These are phyloP conservation scores for Cylindrotheca closterium DNA, from an alignment of 108 stramenopile genomes.

Conservation along the genomic window DNA sequence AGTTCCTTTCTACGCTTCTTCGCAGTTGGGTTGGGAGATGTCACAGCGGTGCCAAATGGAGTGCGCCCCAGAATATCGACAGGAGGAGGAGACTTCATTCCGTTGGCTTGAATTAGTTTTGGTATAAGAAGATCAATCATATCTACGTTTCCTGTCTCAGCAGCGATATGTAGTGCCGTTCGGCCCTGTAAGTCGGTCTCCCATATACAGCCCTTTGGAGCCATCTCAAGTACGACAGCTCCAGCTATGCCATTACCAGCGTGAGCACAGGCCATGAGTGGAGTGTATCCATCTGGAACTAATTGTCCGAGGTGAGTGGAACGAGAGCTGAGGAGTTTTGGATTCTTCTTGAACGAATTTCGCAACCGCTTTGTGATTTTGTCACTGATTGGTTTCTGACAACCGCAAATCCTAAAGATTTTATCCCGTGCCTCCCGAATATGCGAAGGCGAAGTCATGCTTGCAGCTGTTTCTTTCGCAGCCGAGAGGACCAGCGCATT, in stretches of 20 bases:
- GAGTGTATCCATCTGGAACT: constrained; percentile 78
- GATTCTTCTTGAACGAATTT: constrained; percentile 37
- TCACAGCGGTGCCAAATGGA: constrained; percentile 63
- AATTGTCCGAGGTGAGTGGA: constrained; percentile 42
- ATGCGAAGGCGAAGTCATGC: constrained; percentile 19
- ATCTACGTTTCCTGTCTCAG: constrained; percentile 57
- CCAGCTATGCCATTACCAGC: constrained; percentile 30
- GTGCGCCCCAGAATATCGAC: constrained; percentile 67
- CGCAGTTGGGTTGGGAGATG: constrained; percentile 49
- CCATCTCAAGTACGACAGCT: constrained; percentile 29
- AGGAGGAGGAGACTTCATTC: constrained; percentile 28
- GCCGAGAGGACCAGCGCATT: constrained; percentile 25
- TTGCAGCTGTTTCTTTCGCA: constrained; percentile 24
- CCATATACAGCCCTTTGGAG: not conserved
- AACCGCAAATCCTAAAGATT: constrained; percentile 40
- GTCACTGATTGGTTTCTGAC: constrained; percentile 24
- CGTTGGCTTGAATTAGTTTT: constrained; percentile 12
- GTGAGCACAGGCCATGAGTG: constrained; percentile 63
- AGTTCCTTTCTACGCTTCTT: constrained; percentile 37
- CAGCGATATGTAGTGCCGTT: constrained; percentile 85
- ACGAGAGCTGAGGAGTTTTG: constrained; percentile 34
- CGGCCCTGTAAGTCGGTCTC: constrained; percentile 63
- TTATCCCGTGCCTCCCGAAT: constrained; percentile 27
- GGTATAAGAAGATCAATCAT: constrained; percentile 47
- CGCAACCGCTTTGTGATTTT: constrained; percentile 38